These are phyloP conservation scores for peach (Prunus persica) DNA, from an alignment of 306 rosid genomes.

Conservation along the genomic window DNA sequence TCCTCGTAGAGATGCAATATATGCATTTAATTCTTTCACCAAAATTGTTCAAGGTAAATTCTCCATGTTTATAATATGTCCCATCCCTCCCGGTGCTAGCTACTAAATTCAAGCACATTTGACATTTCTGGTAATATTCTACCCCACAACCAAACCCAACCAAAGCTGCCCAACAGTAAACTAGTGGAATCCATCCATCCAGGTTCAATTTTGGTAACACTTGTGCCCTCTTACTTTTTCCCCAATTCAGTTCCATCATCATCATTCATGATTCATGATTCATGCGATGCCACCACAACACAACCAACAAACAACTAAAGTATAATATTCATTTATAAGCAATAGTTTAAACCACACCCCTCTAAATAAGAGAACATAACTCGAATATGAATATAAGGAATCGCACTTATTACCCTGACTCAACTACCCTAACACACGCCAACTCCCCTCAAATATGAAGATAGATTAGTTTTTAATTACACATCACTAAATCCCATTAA, in stretches of 20 bases:
- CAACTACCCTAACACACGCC: too few species aligned
- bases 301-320: neutral
- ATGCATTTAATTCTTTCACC: neutral
- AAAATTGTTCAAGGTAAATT: neutral
- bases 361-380: too few species aligned
- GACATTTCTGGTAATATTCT: slow-evolving; percentile 32
- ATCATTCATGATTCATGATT: neutral
- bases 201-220: neutral
- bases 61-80: neutral
- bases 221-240: neutral
- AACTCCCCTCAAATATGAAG: too few species aligned
- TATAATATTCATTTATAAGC: too few species aligned
- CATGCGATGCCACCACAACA: neutral
- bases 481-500: neutral
- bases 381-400: too few species aligned
- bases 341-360: too few species aligned
- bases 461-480: neutral
- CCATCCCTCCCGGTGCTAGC: neutral
- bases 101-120: neutral
- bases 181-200: slow-evolving; percentile 20
- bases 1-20: neutral
- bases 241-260: slow-evolving; percentile 1
- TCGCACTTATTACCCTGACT: too few species aligned
- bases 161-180: slow-evolving; percentile 22
- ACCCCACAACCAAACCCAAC: slow-evolving; percentile 13